Evolutionary conservation across 2,329 filamentous ascomycete genomes (phyloP), one percentile per base, ranked within the genome.

Genomic region (Pseudogymnoascus sp.): DNA sequence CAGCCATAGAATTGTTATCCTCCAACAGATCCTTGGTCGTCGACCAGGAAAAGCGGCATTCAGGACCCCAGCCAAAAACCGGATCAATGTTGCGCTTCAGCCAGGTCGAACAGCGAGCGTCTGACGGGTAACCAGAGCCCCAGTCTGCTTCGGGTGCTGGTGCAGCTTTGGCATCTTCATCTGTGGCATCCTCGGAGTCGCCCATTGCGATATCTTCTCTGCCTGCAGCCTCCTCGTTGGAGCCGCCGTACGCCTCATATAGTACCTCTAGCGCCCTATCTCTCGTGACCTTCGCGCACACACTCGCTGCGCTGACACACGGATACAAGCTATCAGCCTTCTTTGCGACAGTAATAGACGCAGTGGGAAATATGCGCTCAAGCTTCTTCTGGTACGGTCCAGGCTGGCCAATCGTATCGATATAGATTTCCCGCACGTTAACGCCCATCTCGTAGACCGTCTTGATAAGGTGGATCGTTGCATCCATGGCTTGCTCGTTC

Each of bases 281-380:
- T 65, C 94, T 81, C 11, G 94, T 97, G 30, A 99, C 94, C 74
- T 99, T 99, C 60, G 94, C 94, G 73, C 90, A 95, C 2, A 99
- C 91, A 64, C 89, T 94, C 6, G 94, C 93, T 32, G 93, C 94
- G 68, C 90, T 95, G 60, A 97, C 94, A 71, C 88, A 93, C 1
- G 94, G 91, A 73, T 93, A 97, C 57, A 97, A 73, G 63, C 88
- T 91, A 72, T 99, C 93, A 2, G 94, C 93, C 78, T 97, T 97
- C 72, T 92, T 92, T 28, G 88, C 88, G 35, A 93, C 89, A 1
- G 86, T 91, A 68, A 93, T 83, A 64, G 81, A 82, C 39, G 85
- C 76, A 0, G 85, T 87, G 1, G 94, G 93, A 73, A 97, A 97
- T 59, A 95, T 80, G 63, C 85, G 80, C 75, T 93, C 88, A 60